A percentile compares a stretch with the other conserved stretches of the same genome.
Conservation (phyloP, 192 early-diverging fungal genomes). For the Diversispora eburnea region DNA sequence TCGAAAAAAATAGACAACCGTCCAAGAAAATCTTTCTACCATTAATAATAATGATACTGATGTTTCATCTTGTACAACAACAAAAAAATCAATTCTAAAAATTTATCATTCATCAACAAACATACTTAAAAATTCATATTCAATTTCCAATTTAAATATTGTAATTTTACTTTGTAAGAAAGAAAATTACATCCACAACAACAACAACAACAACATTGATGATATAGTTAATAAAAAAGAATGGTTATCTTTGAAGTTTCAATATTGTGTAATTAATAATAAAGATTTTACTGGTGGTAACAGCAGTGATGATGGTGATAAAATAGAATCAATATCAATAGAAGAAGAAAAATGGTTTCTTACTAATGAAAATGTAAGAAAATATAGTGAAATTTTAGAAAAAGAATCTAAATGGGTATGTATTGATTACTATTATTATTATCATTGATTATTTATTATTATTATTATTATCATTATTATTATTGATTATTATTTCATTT, state of each 20-base stretch:
- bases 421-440: background rate
- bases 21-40: too few species aligned
- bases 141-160: too few species aligned
- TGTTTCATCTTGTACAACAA: too few species aligned
- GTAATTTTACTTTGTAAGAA: too few species aligned
- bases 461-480: background rate
- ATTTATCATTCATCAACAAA: too few species aligned
- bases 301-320: background rate
- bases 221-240: background rate
- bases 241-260: background rate
- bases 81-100: too few species aligned
- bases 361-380: background rate
- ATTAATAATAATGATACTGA: too few species aligned
- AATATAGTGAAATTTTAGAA: background rate
- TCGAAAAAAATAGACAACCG: too few species aligned
- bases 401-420: background rate
- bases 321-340: background rate
- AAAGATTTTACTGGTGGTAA: too few species aligned
- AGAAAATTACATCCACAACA: too few species aligned
- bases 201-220: too few species aligned
- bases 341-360: slow-evolving; percentile 1
- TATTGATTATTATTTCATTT: background rate
- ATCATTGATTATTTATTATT: background rate
- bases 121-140: too few species aligned
- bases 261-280: background rate